These are phyloP conservation scores for Escovopsis weberi DNA, from an alignment of 2,329 filamentous ascomycete species.

Conservation along the genomic window DNA sequence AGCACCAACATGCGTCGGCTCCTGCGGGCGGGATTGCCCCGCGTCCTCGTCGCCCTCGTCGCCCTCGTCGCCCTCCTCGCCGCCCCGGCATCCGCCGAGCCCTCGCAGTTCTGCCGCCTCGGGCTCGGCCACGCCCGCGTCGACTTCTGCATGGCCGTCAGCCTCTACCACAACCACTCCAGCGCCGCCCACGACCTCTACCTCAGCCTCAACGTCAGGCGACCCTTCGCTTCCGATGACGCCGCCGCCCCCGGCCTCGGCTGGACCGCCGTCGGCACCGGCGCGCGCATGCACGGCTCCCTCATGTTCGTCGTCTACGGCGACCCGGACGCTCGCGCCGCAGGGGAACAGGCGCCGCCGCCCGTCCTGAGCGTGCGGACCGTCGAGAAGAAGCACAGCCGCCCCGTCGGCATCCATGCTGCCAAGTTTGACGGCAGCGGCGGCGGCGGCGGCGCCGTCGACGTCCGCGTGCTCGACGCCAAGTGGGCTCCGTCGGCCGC, in stretches of 20 bases:
- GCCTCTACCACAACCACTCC: constrained; percentile 8
- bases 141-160: constrained; percentile 10
- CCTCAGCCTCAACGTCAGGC: constrained; percentile 6
- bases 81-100: constrained; percentile 1
- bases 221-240: neutral
- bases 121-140: constrained; percentile 4
- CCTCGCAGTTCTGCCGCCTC: constrained; percentile 9
- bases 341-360: neutral
- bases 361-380: constrained; percentile 9
- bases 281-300: constrained; percentile 7
- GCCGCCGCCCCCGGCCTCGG: constrained; percentile 1
- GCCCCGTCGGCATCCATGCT: constrained; percentile 3
- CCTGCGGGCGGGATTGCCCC: neutral
- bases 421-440: neutral
- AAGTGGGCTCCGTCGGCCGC: constrained; percentile 3
- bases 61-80: neutral
- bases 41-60: neutral
- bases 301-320: constrained; percentile 12
- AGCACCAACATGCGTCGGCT: neutral
- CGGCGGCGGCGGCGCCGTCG: constrained; percentile 1
- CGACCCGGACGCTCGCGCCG: constrained; percentile 4
- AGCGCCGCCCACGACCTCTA: constrained; percentile 8
- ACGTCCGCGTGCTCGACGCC: constrained; percentile 6
- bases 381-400: constrained; percentile 3
- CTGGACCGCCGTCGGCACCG: constrained; percentile 10